Conservation (phyloP, 1,284 basidiomycete genomes). For the Microstroma glucosiphilum region DNA sequence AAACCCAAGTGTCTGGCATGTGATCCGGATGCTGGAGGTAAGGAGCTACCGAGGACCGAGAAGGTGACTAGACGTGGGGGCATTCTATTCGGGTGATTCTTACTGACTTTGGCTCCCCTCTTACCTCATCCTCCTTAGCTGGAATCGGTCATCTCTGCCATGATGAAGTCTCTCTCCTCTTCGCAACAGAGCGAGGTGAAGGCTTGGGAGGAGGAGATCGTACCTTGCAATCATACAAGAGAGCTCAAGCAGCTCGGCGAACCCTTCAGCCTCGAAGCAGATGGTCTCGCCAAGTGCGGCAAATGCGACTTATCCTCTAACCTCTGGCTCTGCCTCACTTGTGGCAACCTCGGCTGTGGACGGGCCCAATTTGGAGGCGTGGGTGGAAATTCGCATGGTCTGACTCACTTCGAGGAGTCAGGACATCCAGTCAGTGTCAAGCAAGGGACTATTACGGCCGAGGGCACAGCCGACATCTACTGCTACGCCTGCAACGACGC, state of each 20-base stretch:
- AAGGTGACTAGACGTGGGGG: constrained; percentile 25
- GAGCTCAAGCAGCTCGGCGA: constrained; percentile 60
- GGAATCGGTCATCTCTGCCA: constrained; percentile 56
- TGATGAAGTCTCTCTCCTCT: constrained; percentile 78
- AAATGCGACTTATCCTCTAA: constrained; percentile 56
- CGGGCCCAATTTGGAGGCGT: constrained; percentile 77
- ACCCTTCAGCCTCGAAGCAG: constrained; percentile 29
- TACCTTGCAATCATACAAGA: constrained; percentile 77
- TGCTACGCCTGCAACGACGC: constrained; percentile 90
- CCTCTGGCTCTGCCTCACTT: constrained; percentile 84
- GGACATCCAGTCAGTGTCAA: constrained; percentile 83
- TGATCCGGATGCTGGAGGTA: constrained; percentile 53
- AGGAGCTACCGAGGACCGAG: constrained; percentile 55
- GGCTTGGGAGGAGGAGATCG: constrained; percentile 94
- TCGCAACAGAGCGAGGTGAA: constrained; percentile 88
- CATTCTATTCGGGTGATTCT: too few relatives aligned
- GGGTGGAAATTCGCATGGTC: constrained; percentile 83
- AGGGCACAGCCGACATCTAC: constrained; percentile 87
- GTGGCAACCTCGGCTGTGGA: constrained; percentile 91
- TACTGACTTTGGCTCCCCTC: background rate
- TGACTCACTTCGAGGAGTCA: constrained; percentile 71
- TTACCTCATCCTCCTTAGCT: constrained; percentile 54
- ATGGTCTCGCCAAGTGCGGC: constrained; percentile 25
- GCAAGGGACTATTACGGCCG: constrained; percentile 91
- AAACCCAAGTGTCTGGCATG: constrained; percentile 65